A percentile compares a stretch with the other conserved stretches of the same genome.
phyloP scores from a whole-genome alignment of 352 stramenopile species.

The Pythium vanterpoolii region DNA sequence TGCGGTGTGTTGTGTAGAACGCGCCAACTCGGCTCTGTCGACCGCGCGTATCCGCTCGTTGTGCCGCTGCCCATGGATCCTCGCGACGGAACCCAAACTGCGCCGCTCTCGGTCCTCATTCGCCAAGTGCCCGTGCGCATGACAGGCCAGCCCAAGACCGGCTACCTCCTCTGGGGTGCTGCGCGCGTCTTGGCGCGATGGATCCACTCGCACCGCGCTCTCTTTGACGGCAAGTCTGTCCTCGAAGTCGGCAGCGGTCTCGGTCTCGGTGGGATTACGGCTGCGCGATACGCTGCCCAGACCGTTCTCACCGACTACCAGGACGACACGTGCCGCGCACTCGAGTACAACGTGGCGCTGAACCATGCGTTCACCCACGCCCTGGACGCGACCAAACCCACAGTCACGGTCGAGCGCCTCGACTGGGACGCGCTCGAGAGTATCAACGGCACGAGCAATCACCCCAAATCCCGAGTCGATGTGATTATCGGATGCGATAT shows the following conservation, averaged over 20 bases:
- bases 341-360: slow-evolving; percentile 78
- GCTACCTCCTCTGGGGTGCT: slow-evolving; percentile 81
- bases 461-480: slow-evolving; percentile 50
- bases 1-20: too few species aligned
- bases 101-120: slow-evolving; percentile 60
- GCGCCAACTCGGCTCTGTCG: slow-evolving; percentile 55
- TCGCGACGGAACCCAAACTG: slow-evolving; percentile 35
- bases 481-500: slow-evolving; percentile 85
- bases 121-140: slow-evolving; percentile 78
- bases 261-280: slow-evolving; percentile 75
- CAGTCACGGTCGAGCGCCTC: slow-evolving; percentile 53
- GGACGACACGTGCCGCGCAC: slow-evolving; percentile 66
- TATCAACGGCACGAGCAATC: slow-evolving; percentile 30
- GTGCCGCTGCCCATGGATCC: slow-evolving; percentile 59
- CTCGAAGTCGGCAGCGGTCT: slow-evolving; percentile 84
- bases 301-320: slow-evolving; percentile 85
- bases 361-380: slow-evolving; percentile 74
- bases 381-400: slow-evolving; percentile 45
- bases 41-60: slow-evolving; percentile 45
- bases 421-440: slow-evolving; percentile 79
- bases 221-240: slow-evolving; percentile 67
- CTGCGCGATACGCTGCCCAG: slow-evolving; percentile 51
- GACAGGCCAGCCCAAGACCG: slow-evolving; percentile 84
- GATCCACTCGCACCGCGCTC: slow-evolving; percentile 74
- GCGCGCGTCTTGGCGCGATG: slow-evolving; percentile 78